Base-by-base conservation (phyloP, 2,329 filamentous ascomycete species). In the Aspergillus unguis region DNA sequence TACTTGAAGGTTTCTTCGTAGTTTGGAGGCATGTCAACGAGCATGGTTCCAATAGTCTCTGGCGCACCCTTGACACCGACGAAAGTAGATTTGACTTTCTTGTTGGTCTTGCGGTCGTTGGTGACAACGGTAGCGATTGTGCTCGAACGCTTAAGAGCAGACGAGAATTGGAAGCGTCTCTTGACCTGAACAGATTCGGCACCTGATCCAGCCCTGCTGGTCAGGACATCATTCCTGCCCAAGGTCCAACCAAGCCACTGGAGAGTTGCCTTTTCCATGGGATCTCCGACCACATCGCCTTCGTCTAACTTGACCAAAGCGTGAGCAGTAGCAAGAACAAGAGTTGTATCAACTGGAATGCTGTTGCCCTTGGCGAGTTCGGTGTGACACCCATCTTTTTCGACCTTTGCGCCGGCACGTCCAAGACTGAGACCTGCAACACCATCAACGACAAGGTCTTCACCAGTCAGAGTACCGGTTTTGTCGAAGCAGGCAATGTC, bases 1-100 rank as follows among this genome's bases (percentile, higher is more conserved):
- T 96, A 90, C 74, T 97, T 99, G 82, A 85, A 99, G 0, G 94
- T 99, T 75, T 97, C 94, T 70, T 99, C 94, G 66, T 99, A 99
- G 68, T 95, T 85, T 1, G 84, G 80, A 6, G 94, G 94, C 7
- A 90, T 83, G 32, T 86, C 81, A 33, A 90, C 81, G 56, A 99
- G 80, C 88, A 96, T 96, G 68, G 88, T 92, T 72, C 90, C 85
- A 65, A 99, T 96, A 0, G 94, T 99, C 76, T 99, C 94, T 1
- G 94, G 94, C 6, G 94, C 94, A 68, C 94, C 94, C 77, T 99
- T 99, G 60, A 97, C 94, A 70, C 86, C 90, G 50, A 91, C 92
- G 68, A 99, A 96, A 0, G 94, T 96, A 57, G 88, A 87, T 68
- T 85, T 89, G 55, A 86, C 77, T 73, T 87, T 92, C 70, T 86